These are phyloP conservation scores for Hydnum rufescens DNA, from an alignment of 768 basidiomycete genomes.

Conservation along the genomic window DNA sequence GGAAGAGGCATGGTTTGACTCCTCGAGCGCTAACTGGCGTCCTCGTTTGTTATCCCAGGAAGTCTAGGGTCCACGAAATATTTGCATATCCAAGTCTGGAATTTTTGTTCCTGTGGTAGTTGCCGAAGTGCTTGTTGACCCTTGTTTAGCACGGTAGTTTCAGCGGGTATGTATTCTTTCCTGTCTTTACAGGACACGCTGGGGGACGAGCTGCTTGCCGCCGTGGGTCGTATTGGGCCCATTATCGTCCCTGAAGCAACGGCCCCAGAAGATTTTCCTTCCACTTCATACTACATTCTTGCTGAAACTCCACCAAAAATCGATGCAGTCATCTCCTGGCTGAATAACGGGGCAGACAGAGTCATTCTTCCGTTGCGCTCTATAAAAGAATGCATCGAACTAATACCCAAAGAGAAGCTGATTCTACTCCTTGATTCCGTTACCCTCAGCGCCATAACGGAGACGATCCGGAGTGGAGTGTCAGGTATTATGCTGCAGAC, in stretches of 20 bases:
- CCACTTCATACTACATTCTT: constrained; percentile 29
- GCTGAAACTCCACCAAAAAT: constrained; percentile 31
- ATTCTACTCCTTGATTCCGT: constrained; percentile 56
- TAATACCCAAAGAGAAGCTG: constrained; percentile 50
- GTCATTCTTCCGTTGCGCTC: constrained; percentile 51
- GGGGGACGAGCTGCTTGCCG: constrained; percentile 28
- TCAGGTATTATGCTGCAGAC: constrained; percentile 70
- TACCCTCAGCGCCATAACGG: constrained; percentile 53
- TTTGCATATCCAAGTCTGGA: too few relatives aligned
- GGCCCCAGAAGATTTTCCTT: constrained; percentile 18
- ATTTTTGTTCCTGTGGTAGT: too few relatives aligned
- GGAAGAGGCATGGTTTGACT: too few relatives aligned
- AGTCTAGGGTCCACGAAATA: too few relatives aligned
- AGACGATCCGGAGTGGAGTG: constrained; percentile 49
- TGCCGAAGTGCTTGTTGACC: too few relatives aligned
- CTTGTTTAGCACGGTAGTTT: too few relatives aligned
- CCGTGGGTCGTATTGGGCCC: constrained; percentile 60
- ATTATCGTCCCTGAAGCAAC: constrained; percentile 31
- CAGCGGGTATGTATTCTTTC: constrained; percentile 19
- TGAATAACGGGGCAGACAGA: constrained; percentile 67
- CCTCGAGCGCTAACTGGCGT: too few relatives aligned
- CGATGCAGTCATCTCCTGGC: constrained; percentile 39
- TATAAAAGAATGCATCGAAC: constrained; percentile 45
- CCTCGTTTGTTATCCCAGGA: too few relatives aligned
- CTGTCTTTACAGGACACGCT: constrained; percentile 38